phyloP scores from a whole-genome alignment of 1,284 basidiomycete species.

The Stygiomarasmius scandens region DNA sequence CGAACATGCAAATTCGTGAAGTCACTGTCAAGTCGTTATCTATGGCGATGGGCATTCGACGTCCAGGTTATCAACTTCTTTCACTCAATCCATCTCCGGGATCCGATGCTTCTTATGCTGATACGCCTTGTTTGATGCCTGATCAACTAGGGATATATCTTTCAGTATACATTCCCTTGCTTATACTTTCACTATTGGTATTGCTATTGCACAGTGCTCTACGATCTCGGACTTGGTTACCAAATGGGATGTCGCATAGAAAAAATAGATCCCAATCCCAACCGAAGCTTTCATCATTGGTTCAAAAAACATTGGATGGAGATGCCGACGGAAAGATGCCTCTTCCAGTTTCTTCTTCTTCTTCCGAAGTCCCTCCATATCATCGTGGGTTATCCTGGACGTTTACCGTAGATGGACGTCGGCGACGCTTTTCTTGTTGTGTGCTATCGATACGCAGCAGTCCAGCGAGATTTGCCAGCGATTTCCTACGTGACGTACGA shows the following conservation, averaged over 20 bases:
- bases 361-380: background rate
- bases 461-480: conserved; percentile 23
- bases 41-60: conserved; percentile 74
- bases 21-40: conserved; percentile 87
- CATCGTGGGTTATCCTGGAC: background rate
- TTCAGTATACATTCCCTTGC: conserved; percentile 36
- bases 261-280: conserved; percentile 2
- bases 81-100: conserved; percentile 58
- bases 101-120: conserved; percentile 40
- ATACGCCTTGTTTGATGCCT: conserved; percentile 69
- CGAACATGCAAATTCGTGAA: conserved; percentile 49
- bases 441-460: background rate
- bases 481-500: conserved; percentile 37
- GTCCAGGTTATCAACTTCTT: conserved; percentile 86
- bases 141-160: conserved; percentile 65
- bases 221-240: conserved; percentile 11
- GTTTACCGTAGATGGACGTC: background rate
- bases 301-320: conserved; percentile 5
- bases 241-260: background rate
- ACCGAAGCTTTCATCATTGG: background rate
- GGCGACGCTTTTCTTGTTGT: background rate
- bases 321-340: conserved; percentile 18
- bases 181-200: conserved; percentile 42
- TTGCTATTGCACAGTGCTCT: conserved; percentile 37
- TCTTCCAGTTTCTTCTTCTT: conserved; percentile 22